Percentiles rank a stretch among this genome's conserved stretches.
phyloP scores from a whole-genome alignment of 352 stramenopile genomes.

The Globisporangium spiculum region DNA sequence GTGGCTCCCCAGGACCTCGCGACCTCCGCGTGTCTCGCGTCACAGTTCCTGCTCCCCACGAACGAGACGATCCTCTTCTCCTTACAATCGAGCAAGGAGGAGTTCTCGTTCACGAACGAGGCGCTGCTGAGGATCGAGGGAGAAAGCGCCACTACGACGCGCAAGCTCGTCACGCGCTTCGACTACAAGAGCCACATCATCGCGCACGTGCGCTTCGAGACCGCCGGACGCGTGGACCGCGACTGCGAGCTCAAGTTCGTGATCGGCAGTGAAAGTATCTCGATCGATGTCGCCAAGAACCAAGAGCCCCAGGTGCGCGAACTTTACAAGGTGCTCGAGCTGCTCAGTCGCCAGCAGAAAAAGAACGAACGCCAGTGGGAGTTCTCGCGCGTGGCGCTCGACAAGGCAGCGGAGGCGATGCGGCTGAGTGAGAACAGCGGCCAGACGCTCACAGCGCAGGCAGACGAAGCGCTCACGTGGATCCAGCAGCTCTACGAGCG shows the following conservation, averaged over 20 bases:
- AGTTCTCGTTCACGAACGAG: conserved; percentile 23
- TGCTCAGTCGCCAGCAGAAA: conserved; percentile 42
- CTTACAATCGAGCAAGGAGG: conserved; percentile 18
- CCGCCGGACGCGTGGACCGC: conserved; percentile 16
- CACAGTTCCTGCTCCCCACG: background rate
- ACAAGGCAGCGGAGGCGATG: conserved; percentile 38
- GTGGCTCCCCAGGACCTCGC: background rate
- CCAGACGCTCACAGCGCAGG: conserved; percentile 37
- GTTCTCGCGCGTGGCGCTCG: conserved; percentile 39
- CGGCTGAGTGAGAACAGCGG: conserved; percentile 36
- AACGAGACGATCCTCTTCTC: conserved; percentile 14
- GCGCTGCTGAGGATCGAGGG: conserved; percentile 5
- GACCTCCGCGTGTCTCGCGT: background rate
- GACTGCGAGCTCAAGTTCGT: conserved; percentile 43
- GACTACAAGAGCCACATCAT: conserved; percentile 17
- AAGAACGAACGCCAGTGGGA: conserved; percentile 45
- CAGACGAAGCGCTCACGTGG: conserved; percentile 44
- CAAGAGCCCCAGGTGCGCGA: conserved; percentile 28
- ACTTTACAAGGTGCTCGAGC: conserved; percentile 58
- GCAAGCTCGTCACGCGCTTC: conserved; percentile 16
- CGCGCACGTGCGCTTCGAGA: conserved; percentile 20
- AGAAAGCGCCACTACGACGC: conserved; percentile 15
- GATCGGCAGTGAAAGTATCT: conserved; percentile 35
- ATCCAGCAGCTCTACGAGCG: conserved; percentile 42
- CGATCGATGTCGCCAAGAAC: conserved; percentile 47